Evolutionary conservation across 169 alveolate species (phyloP).

Genomic region (Besnoitia besnoiti): DNA sequence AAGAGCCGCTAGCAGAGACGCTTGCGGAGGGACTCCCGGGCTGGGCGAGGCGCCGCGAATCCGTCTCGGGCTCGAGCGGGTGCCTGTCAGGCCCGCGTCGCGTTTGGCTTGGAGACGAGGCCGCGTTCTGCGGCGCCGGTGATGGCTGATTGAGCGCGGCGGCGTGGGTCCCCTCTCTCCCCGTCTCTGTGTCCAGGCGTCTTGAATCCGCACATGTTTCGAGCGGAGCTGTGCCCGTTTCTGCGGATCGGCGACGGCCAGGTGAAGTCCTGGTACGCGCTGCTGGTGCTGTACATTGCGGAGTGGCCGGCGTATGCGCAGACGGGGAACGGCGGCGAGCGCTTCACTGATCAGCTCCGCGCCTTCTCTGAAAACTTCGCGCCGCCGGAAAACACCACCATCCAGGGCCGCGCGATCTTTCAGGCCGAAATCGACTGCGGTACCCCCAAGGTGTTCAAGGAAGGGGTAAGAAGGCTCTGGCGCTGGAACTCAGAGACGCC

Average conservation of each 20-base stretch:
- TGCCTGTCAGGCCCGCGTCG: too few species aligned
- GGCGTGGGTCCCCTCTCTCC: too few species aligned
- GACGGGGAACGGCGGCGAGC: slow-evolving; percentile 60
- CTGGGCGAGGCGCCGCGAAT: too few species aligned
- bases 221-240: slow-evolving; percentile 59
- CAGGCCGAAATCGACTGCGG: slow-evolving; percentile 62
- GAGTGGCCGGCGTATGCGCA: slow-evolving; percentile 68
- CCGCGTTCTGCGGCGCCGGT: too few species aligned
- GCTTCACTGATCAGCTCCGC: slow-evolving; percentile 35
- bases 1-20: too few species aligned
- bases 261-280: slow-evolving; percentile 57
- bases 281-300: slow-evolving; percentile 61
- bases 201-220: slow-evolving; percentile 43
- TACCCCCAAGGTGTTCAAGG: slow-evolving; percentile 47
- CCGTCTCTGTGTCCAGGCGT: slow-evolving; percentile 1
- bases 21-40: too few species aligned
- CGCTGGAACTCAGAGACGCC: too few species aligned
- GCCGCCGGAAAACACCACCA: slow-evolving; percentile 43
- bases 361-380: slow-evolving; percentile 50
- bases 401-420: slow-evolving; percentile 44
- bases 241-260: slow-evolving; percentile 43
- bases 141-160: too few species aligned
- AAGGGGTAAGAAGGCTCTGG: slow-evolving; percentile 32
- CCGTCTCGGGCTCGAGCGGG: too few species aligned
- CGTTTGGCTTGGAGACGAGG: too few species aligned